Base-by-base conservation (phyloP, 345 rosid species). In the Adansonia digitata region DNA sequence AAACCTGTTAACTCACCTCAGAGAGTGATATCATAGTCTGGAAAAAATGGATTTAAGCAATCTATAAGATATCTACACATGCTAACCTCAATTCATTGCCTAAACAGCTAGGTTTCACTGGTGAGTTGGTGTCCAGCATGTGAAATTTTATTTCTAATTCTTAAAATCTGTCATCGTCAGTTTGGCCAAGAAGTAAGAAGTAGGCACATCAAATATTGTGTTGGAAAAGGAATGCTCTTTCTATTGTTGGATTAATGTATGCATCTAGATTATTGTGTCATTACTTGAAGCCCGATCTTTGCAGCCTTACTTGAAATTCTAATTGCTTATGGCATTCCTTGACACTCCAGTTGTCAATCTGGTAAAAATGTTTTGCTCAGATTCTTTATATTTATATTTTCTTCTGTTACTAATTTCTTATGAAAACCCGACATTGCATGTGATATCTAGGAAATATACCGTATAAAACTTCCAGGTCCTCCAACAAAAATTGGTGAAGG, bases 401-500 rank as follows among this genome's bases (percentile, higher is more conserved):
- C 1, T 66, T 5, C 14, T 0, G 22, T 43, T 72, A 6, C 71
- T 66, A 66, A 45, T 27, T 48, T 29, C 40, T 46, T 46, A 8
- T 29, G 20, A 67, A 12, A 46, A 69, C 26, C 40, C 17, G 72
- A 40, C 7, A 18, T 69, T 2, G 42, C 57, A 39, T 73, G 35
- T 9, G n/a, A n/a, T 69, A 80, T 64, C 18, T 78, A 95, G 99
- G 99, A 95, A 90, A 89, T 93, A 82, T 95, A 93, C 82, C 90
- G 98, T 68, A 85, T 95, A 84, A 95, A 89, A 85, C 97, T 95
- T 79, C 99, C 99, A 14, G 99, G 99, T 69, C 88, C 88, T 67
- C 97, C 97, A 24, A 86, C 93, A 18, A 92, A 85, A 29, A 89
- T 95, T 64, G 99, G 99, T 22, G 99, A 95, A 87, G 99, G 98